Evolutionary conservation across 495 filamentous ascomycete species (phyloP), one percentile per base, ranked within the genome.

Genomic region (Daldinia grandis): DNA sequence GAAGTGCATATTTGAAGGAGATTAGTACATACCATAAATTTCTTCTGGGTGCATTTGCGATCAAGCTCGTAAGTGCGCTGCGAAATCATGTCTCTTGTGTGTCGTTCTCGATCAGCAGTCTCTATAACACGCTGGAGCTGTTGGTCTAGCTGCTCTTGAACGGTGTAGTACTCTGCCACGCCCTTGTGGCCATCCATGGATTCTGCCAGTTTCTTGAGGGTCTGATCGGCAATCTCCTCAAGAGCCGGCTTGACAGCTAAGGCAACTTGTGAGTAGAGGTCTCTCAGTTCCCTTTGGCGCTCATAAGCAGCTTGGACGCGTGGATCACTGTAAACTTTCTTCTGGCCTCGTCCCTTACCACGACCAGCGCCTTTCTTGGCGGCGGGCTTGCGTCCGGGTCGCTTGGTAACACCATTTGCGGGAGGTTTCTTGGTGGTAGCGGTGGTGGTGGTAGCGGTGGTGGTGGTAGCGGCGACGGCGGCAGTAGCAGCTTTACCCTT

Each of bases 261-360:
- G 54, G 76, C 72, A n/a, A 82, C 76, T 57, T 79, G 63, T 0
- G 72, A 62, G 61, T 72, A 84, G 24, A 79, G 73, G 7, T 79
- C 75, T 76, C 78, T 79, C 15, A 84, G 74, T 38, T 82, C 78
- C 50, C 78, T 72, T 57, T 75, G 74, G 58, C 83, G 82, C 61
- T 85, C 83, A 50, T 83, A 80, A 44, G 81, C 78, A 31, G 82
- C 83, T 65, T 85, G 83, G 49, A 76, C 74, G 30, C 69, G 71
- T 37, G 70, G 60, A 30, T 78, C 77, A n/a, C 77, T 70, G 57
- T 81, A 84, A 12, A 74, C 66, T 65, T 83, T 83, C 49, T 81
- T 79, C 28, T 80, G 80, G 17, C 82, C 81, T 27, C 82, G 80
- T 59, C 74, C 73, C 21, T 79, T 79, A 54, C 79, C 78, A 31